Evolutionary conservation across 2,329 filamentous ascomycete genomes (phyloP).

Genomic region (Talaromyces funiculosus): DNA sequence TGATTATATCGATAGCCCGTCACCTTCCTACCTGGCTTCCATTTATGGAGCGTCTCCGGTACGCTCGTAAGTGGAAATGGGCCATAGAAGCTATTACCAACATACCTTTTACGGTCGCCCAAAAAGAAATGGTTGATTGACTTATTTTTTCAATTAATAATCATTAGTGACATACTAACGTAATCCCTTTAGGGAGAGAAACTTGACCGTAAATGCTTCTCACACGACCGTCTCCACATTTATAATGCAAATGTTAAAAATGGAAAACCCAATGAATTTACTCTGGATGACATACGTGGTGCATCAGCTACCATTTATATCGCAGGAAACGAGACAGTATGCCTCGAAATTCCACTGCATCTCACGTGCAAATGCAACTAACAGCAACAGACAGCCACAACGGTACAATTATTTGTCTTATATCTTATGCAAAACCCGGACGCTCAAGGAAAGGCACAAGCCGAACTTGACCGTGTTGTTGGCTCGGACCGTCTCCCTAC

Average conservation of each 20-base stretch:
- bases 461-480: conserved; percentile 46
- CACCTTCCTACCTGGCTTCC: conserved; percentile 7
- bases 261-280: conserved; percentile 1
- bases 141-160: background rate
- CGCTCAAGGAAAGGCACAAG: conserved; percentile 41
- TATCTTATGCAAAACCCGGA: conserved; percentile 6
- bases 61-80: conserved; percentile 2
- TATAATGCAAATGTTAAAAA: conserved; percentile 2
- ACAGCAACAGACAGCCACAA: conserved; percentile 33
- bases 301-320: conserved; percentile 2
- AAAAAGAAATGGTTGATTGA: background rate
- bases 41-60: conserved; percentile 4
- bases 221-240: background rate
- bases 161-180: background rate
- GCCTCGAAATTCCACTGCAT: background rate
- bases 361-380: background rate
- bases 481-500: conserved; percentile 43
- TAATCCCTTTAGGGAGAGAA: background rate
- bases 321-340: conserved; percentile 2
- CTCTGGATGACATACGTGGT: background rate
- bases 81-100: conserved; percentile 5
- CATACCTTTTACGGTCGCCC: background rate
- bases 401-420: conserved; percentile 21
- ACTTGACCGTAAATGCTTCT: conserved; percentile 5
- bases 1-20: background rate